Evolutionary conservation across 169 alveolate genomes (phyloP).

Genomic region (Plasmodium coatneyi): DNA sequence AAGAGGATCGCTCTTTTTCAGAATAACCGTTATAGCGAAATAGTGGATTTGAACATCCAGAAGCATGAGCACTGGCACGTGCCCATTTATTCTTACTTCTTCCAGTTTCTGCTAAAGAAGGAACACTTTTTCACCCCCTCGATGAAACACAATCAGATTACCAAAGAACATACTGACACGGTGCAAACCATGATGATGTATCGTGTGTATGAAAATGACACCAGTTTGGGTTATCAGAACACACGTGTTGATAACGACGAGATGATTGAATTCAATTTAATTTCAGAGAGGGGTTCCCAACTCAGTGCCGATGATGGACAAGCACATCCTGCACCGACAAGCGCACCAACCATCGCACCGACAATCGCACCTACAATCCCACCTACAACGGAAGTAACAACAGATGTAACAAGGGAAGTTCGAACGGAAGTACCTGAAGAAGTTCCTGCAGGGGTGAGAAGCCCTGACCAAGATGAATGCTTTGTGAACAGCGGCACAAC

Average conservation of each 20-base stretch:
- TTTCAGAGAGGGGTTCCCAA: background rate
- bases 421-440: background rate
- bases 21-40: constrained; percentile 50
- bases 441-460: background rate
- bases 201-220: background rate
- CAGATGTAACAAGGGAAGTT: background rate
- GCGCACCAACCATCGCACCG: background rate
- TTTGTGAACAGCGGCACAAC: background rate
- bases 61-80: constrained; percentile 12
- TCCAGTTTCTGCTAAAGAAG: background rate
- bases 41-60: constrained; percentile 51
- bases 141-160: background rate
- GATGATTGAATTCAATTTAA: background rate
- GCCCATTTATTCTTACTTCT: constrained; percentile 41
- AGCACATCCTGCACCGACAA: background rate
- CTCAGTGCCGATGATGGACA: background rate
- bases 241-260: background rate
- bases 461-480: background rate
- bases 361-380: background rate
- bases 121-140: background rate
- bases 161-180: background rate
- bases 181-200: constrained; percentile 11
- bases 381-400: background rate
- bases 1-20: constrained; percentile 35
- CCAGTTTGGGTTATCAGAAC: background rate